Base-by-base conservation (phyloP, 352 stramenopile genomes). In the Phytopythium kandeliae region DNA sequence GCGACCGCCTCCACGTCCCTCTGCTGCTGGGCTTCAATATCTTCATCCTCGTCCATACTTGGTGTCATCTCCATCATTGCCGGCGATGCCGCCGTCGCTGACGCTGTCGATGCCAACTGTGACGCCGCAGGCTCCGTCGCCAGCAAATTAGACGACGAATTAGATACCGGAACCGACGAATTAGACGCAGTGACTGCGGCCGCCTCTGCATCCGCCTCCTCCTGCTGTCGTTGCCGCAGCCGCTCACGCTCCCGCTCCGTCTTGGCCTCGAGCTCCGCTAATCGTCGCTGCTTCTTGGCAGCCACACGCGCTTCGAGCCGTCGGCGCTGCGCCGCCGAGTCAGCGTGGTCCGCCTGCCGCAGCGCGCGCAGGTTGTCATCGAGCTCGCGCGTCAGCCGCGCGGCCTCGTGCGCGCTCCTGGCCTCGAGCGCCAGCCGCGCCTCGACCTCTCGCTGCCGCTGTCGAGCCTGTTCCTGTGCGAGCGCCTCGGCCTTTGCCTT, bases 271-370 rank as follows among this genome's bases (percentile, higher is more conserved):
- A 93, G 58, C 22, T 93, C 78, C 49, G 72, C 66, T 21, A 85
- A 53, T 44, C 90, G 91, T 21, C 84, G 86, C 31, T 86, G 59
- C 58, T 89, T 88, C 63, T 89, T 92, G 6, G 76, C 72, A 2
- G 74, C 78, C 13, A 93, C 78, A 31, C 82, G 71, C 42, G 71
- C 68, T 51, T 89, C 78, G 11, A 93, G 69, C 36, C 85, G 86
- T 37, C 67, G 63, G 53, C 88, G 89, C 40, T 93, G 82, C 4
- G 65, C 69, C 17, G 59, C 51, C 5, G 71, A 62, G 49, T 93
- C 82, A 4, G 61, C 74, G 31, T 74, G 65, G 54, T 89, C 69
- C n/a, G 63, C 72, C 45, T 82, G 62, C 9, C 54, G 66, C 30
- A 90, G 62, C 51, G 82, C 76, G 6, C 63, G 55, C 33, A 78